These are phyloP conservation scores for Moesziomyces sp. DNA, from an alignment of 1,284 basidiomycete species.

Conservation along the genomic window DNA sequence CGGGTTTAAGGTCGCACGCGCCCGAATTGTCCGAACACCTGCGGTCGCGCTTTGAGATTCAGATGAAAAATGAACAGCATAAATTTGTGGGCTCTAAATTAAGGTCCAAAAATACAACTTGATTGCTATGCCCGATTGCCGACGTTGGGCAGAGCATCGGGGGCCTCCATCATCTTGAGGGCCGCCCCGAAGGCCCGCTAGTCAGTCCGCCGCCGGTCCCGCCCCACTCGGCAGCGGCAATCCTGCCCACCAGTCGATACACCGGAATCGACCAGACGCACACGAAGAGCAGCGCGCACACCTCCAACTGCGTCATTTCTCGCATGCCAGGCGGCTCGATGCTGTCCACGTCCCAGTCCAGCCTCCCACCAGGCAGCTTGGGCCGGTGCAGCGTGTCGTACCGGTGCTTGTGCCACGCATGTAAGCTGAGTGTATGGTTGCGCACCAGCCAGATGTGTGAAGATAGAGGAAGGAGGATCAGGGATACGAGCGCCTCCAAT, in stretches of 20 bases:
- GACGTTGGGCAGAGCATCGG: not conserved
- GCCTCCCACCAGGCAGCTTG: slow-evolving; percentile 29
- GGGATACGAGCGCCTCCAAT: not conserved
- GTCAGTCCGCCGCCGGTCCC: slow-evolving; percentile 8
- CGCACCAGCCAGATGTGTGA: slow-evolving; percentile 34
- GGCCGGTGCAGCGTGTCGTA: slow-evolving; percentile 32
- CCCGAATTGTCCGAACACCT: slow-evolving; percentile 27
- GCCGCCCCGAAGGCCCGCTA: no score
- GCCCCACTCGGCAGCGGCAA: slow-evolving; percentile 43
- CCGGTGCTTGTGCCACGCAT: slow-evolving; percentile 38
- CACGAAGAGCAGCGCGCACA: slow-evolving; percentile 33
- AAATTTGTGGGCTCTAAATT: no score
- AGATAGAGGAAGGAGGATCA: slow-evolving; percentile 21
- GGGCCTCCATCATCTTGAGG: not conserved
- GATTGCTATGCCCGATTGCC: no score
- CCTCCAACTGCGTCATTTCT: slow-evolving; percentile 38
- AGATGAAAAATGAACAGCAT: no score
- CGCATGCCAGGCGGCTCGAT: slow-evolving; percentile 5
- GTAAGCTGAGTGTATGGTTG: slow-evolving; percentile 27
- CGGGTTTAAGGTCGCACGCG: slow-evolving; percentile 16
- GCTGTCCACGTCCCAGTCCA: slow-evolving; percentile 41
- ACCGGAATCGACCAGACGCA: slow-evolving; percentile 44
- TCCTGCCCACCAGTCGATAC: slow-evolving; percentile 33
- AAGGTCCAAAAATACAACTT: no score
- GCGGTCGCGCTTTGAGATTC: no score